Evolutionary conservation across 139 green algal species (phyloP).

Genomic region (Chlamydomonas incerta): DNA sequence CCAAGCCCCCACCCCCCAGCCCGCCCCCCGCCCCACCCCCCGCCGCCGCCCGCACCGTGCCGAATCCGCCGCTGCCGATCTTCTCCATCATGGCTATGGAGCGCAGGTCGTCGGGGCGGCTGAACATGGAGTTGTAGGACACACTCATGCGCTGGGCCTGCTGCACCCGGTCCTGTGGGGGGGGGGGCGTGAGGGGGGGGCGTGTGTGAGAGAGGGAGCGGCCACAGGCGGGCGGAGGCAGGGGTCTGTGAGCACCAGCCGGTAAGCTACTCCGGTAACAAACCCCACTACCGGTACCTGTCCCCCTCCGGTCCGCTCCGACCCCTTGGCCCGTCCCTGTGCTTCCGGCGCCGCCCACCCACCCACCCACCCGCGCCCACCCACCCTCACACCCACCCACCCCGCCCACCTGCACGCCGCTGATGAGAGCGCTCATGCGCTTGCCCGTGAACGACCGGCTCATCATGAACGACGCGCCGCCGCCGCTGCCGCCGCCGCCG

Average conservation of each 20-base stretch:
- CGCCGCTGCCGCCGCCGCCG: too few relatives aligned
- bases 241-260: too few relatives aligned
- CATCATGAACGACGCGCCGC: constrained; percentile 15
- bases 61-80: constrained; percentile 47
- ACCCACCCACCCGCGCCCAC: background rate
- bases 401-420: constrained; percentile 19
- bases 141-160: constrained; percentile 44
- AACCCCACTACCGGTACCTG: too few relatives aligned
- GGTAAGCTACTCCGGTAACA: too few relatives aligned
- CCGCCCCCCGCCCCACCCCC: too few relatives aligned
- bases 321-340: too few relatives aligned
- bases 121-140: constrained; percentile 15
- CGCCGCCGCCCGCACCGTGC: constrained; percentile 30
- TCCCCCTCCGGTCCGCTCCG: too few relatives aligned
- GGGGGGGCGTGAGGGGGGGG: background rate
- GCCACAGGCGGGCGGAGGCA: too few relatives aligned
- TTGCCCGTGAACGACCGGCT: constrained; percentile 14
- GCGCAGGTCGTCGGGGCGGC: constrained; percentile 40
- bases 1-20: too few relatives aligned
- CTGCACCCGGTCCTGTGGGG: constrained; percentile 38
- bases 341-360: too few relatives aligned
- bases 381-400: background rate
- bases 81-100: constrained; percentile 36
- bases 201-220: background rate
- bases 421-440: constrained; percentile 48